Percentiles rank a stretch among this genome's conserved stretches.
phyloP scores from a whole-genome alignment of 768 basidiomycete genomes.

The Suillus brevipes region DNA sequence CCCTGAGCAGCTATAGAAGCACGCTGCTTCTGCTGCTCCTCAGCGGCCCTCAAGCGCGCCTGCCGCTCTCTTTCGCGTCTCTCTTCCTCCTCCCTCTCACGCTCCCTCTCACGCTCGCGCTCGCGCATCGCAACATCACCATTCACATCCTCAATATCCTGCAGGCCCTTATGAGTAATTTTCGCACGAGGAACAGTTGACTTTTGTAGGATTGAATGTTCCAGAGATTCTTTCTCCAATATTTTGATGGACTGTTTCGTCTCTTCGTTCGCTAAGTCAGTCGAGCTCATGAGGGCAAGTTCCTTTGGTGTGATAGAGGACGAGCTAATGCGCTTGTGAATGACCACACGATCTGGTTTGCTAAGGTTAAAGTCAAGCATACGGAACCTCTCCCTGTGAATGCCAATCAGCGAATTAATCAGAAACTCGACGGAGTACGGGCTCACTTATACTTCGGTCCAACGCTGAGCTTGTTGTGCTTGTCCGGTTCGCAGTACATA shows the following conservation, averaged over 20 bases:
- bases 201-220: conserved; percentile 81
- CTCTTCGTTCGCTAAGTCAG: conserved; percentile 87
- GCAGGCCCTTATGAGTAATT: conserved; percentile 90
- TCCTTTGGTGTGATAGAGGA: conserved; percentile 65
- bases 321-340: conserved; percentile 78
- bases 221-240: conserved; percentile 79
- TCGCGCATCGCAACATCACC: conserved; percentile 44
- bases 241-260: conserved; percentile 79
- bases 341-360: conserved; percentile 73
- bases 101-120: conserved; percentile 54
- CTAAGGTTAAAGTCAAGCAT: conserved; percentile 87
- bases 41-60: conserved; percentile 56
- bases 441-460: conserved; percentile 81
- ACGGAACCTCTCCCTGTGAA: conserved; percentile 79
- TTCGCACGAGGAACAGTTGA: conserved; percentile 67
- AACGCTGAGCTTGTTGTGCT: conserved; percentile 58
- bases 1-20: conserved; percentile 46
- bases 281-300: conserved; percentile 83
- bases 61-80: conserved; percentile 68
- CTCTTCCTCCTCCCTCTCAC: conserved; percentile 66
- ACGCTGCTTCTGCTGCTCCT: conserved; percentile 45
- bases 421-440: conserved; percentile 12
- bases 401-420: conserved; percentile 12
- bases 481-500: conserved; percentile 76
- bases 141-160: conserved; percentile 83